Evolutionary conservation across 176 grass and related monocot species (phyloP).

Genomic region (Oryza officinalis): DNA sequence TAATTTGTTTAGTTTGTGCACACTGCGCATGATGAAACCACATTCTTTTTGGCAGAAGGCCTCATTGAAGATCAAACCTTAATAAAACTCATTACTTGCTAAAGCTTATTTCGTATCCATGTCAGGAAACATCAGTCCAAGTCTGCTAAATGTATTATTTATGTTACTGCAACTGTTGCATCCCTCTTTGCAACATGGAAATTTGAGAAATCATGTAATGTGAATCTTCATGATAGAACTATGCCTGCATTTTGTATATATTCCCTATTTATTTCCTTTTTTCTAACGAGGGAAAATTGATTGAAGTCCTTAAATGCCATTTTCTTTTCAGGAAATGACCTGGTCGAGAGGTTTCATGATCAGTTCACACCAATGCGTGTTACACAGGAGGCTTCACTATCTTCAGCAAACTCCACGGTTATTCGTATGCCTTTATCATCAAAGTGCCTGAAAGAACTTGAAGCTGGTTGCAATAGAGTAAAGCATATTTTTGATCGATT

Average conservation of each 20-base stretch:
- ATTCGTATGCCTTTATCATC: slow-evolving; percentile 96
- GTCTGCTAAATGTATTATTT: slow-evolving; percentile 29
- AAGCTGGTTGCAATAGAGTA: slow-evolving; percentile 78
- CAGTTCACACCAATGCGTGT: slow-evolving; percentile 89
- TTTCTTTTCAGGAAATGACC: slow-evolving; percentile 76
- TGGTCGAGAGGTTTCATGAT: slow-evolving; percentile 89
- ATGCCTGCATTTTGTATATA: not conserved
- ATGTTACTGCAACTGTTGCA: not conserved
- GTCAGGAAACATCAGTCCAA: not conserved
- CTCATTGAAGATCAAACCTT: not conserved
- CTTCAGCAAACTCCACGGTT: slow-evolving; percentile 77
- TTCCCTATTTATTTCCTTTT: not conserved
- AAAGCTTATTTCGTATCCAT: not conserved
- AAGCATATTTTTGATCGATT: slow-evolving; percentile 88
- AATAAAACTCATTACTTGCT: slow-evolving; percentile 6
- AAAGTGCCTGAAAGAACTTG: slow-evolving; percentile 79
- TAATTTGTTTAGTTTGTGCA: not conserved
- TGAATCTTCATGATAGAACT: not conserved
- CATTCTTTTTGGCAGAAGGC: slow-evolving; percentile 11
- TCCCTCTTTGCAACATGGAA: slow-evolving; percentile 21
- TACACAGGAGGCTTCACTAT: slow-evolving; percentile 68
- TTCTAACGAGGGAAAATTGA: not conserved
- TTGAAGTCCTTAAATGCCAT: slow-evolving; percentile 21
- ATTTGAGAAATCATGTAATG: slow-evolving; percentile 3
- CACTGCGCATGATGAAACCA: not conserved